Conservation (phyloP, 2,329 filamentous ascomycete species). For the Zymoseptoria brevis region DNA sequence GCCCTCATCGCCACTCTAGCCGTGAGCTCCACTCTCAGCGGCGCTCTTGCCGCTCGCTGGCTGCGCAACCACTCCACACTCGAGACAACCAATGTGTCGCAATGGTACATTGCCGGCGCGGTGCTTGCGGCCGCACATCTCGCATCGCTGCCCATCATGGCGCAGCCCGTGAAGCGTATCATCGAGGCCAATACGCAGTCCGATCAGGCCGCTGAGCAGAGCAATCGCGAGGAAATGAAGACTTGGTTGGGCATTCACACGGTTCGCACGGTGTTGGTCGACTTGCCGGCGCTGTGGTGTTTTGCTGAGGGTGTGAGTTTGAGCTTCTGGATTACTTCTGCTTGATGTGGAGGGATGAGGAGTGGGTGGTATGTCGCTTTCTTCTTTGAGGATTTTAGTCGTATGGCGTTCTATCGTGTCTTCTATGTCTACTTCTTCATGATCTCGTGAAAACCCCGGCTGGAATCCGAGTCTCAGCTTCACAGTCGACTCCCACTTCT, state of each 20-base stretch:
- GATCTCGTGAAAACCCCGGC: too few relatives aligned
- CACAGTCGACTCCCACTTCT: too few relatives aligned
- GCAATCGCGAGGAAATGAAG: constrained; percentile 21
- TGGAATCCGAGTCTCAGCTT: too few relatives aligned
- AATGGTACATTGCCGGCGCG: constrained; percentile 24
- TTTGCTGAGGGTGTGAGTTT: constrained; percentile 24
- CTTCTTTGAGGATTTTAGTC: neutral
- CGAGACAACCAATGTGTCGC: constrained; percentile 20
- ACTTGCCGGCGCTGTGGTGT: constrained; percentile 23
- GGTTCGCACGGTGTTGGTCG: constrained; percentile 20
- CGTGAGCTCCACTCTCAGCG: constrained; percentile 15
- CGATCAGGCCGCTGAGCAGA: constrained; percentile 14
- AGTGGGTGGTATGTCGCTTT: neutral
- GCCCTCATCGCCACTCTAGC: constrained; percentile 14
- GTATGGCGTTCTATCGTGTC: neutral
- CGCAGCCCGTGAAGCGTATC: constrained; percentile 16
- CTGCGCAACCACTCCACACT: constrained; percentile 20
- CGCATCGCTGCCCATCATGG: constrained; percentile 18
- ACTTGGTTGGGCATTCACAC: constrained; percentile 23
- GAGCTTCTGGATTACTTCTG: constrained; percentile 16
- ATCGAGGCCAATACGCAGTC: constrained; percentile 8
- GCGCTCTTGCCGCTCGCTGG: constrained; percentile 19
- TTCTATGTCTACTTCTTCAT: neutral
- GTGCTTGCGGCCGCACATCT: constrained; percentile 22
- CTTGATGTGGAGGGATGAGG: neutral